These are phyloP conservation scores for Phialophora verrucosa DNA, from an alignment of 2,329 filamentous ascomycete species.

Conservation along the genomic window DNA sequence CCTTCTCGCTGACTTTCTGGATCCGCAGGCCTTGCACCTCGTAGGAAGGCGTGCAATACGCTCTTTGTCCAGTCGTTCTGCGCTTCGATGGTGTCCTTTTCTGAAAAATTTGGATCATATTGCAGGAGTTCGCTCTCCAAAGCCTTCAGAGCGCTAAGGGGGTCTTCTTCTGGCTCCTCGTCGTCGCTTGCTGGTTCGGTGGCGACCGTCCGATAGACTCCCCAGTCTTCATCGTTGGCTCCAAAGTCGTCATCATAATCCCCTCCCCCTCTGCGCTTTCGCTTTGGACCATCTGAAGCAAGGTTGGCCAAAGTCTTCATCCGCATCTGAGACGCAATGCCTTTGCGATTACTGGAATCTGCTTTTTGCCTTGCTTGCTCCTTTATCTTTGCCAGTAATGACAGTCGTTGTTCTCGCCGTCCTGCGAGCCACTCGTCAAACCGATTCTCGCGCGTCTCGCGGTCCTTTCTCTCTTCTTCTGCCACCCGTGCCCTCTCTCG, in stretches of 20 bases:
- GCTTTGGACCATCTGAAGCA: conserved; percentile 82
- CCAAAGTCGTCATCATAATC: conserved; percentile 96
- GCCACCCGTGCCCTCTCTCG: conserved; percentile 82
- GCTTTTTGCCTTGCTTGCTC: conserved; percentile 91
- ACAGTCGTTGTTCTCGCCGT: conserved; percentile 72
- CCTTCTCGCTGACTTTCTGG: conserved; percentile 77
- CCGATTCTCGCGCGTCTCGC: conserved; percentile 81
- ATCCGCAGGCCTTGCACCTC: conserved; percentile 86
- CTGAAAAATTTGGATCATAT: conserved; percentile 86
- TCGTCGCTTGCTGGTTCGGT: conserved; percentile 78
- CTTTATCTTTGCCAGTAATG: conserved; percentile 81
- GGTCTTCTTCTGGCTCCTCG: conserved; percentile 90
- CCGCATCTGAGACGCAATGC: conserved; percentile 90
- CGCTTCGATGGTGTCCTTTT: conserved; percentile 88
- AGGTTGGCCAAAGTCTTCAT: conserved; percentile 99
- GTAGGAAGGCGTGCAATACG: conserved; percentile 85
- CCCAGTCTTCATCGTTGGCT: conserved; percentile 97
- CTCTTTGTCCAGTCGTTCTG: conserved; percentile 95
- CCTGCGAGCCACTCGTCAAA: conserved; percentile 87
- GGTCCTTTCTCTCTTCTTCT: conserved; percentile 82
- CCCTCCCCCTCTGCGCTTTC: conserved; percentile 79
- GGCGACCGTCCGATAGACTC: conserved; percentile 90
- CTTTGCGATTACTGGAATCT: conserved; percentile 95
- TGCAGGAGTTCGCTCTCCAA: conserved; percentile 85
- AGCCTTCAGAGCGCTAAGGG: conserved; percentile 71